Conservation (phyloP, 306 rosid genomes). For the Senna tora region DNA sequence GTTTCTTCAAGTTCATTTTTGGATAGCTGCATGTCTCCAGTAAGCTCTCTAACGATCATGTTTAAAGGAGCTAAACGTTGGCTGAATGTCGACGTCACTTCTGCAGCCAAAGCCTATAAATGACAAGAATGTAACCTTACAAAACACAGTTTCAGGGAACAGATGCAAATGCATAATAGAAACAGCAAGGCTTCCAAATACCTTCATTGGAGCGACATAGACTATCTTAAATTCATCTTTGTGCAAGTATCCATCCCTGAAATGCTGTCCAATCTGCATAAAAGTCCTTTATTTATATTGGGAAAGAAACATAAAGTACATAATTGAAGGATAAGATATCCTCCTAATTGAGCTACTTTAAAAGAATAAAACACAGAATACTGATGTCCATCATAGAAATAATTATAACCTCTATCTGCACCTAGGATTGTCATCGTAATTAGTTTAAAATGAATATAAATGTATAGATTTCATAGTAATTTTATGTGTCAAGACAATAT, state of each 20-base stretch:
- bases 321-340: conserved; percentile 17
- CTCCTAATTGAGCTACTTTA: neutral
- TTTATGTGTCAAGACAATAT: too few species aligned
- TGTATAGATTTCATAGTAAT: too few species aligned
- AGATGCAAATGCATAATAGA: conserved; percentile 16
- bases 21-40: conserved; percentile 98
- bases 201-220: conserved; percentile 99
- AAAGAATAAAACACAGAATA: conserved; percentile 19
- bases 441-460: too few species aligned
- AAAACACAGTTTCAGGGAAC: conserved; percentile 31
- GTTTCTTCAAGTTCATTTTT: conserved; percentile 94
- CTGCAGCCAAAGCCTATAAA: conserved; percentile 95
- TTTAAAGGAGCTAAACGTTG: conserved; percentile 94
- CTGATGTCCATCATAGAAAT: conserved; percentile 23
- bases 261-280: conserved; percentile 93
- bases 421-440: too few species aligned
- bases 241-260: conserved; percentile 92
- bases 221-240: conserved; percentile 92
- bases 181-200: conserved; percentile 38
- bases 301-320: conserved; percentile 9
- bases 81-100: conserved; percentile 92
- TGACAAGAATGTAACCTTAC: conserved; percentile 31
- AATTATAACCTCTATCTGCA: conserved; percentile 5
- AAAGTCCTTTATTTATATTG: conserved; percentile 29
- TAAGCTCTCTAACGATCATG: conserved; percentile 88